phyloP scores from a whole-genome alignment of 2,329 filamentous ascomycete genomes.

The Calonectria montana region DNA sequence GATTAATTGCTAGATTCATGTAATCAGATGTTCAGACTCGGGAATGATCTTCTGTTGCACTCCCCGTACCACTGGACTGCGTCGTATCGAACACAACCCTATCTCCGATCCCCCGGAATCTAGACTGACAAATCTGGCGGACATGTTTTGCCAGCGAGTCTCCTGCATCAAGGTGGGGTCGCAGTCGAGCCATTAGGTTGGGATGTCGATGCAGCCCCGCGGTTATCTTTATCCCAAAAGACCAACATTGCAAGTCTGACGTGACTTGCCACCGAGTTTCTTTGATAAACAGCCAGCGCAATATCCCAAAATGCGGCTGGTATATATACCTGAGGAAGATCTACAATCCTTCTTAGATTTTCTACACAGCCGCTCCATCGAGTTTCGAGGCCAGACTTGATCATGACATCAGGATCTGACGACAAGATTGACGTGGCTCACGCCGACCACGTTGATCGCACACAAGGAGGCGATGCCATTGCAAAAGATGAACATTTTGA shows the following conservation, averaged over 20 bases:
- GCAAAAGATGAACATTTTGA: neutral
- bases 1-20: too few relatives aligned
- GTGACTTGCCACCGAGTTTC: neutral
- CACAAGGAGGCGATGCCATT: neutral
- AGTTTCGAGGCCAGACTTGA: neutral
- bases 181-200: neutral
- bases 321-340: neutral
- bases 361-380: neutral
- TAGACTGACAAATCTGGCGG: constrained; percentile 1
- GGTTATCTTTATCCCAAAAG: constrained; percentile 18
- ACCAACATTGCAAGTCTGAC: neutral
- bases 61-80: neutral
- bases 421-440: constrained; percentile 16
- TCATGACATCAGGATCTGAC: constrained; percentile 2
- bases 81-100: neutral
- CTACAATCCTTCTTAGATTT: neutral
- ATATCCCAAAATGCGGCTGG: neutral
- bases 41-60: neutral
- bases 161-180: neutral
- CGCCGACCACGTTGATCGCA: constrained; percentile 5
- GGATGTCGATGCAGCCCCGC: neutral
- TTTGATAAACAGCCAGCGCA: neutral
- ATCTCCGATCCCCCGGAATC: neutral
- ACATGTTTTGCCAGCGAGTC: constrained; percentile 7
- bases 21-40: neutral